Percentiles rank a stretch among this genome's conserved stretches.
These are phyloP conservation scores for Achlya hypogyna DNA, from an alignment of 352 stramenopile genomes.

Conservation along the genomic window DNA sequence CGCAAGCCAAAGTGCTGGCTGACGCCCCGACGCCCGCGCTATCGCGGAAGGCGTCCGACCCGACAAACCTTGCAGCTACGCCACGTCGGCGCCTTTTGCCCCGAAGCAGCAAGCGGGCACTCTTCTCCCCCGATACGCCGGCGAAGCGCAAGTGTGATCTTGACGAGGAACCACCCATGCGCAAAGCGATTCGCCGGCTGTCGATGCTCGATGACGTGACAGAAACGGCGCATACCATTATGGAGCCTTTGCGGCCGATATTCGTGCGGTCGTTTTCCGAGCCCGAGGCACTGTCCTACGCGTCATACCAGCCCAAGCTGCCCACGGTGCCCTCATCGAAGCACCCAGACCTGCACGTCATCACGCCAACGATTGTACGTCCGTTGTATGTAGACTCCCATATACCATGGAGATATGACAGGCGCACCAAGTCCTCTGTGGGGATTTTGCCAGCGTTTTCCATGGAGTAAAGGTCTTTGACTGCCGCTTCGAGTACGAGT, in stretches of 20 bases:
- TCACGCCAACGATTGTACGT: conserved; percentile 37
- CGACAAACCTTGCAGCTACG: background rate
- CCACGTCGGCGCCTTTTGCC: background rate
- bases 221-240: too few relatives aligned
- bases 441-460: conserved; percentile 32
- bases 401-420: background rate
- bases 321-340: conserved; percentile 41
- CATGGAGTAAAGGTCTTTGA: conserved; percentile 35
- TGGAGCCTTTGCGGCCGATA: background rate
- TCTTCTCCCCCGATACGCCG: conserved; percentile 5
- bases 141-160: background rate
- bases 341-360: conserved; percentile 54
- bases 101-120: conserved; percentile 6
- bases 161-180: background rate
- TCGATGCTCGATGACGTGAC: background rate
- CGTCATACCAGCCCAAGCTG: conserved; percentile 24
- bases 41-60: background rate
- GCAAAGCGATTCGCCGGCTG: background rate
- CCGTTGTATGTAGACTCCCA: background rate
- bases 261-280: background rate
- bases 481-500: conserved; percentile 53
- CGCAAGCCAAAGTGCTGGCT: background rate
- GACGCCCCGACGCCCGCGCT: background rate
- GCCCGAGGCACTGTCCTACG: background rate
- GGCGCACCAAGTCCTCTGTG: conserved; percentile 27